These are phyloP conservation scores for Alternaria arbusti DNA, from an alignment of 2,329 filamentous ascomycete species.

Conservation along the genomic window DNA sequence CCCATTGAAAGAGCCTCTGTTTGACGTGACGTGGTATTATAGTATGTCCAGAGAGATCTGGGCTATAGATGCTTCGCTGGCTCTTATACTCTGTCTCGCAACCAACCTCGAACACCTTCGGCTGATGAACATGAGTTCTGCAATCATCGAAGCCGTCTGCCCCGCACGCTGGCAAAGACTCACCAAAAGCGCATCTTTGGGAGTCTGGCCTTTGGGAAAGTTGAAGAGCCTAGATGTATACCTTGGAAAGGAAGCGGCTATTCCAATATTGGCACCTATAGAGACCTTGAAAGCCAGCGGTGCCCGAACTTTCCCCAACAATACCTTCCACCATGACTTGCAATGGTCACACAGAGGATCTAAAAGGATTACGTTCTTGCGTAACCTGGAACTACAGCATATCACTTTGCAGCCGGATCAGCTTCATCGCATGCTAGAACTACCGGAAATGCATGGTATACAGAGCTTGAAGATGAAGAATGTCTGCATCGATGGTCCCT, in stretches of 20 bases:
- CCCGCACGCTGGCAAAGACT: not conserved
- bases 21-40: too few species aligned
- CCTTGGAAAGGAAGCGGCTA: accelerated
- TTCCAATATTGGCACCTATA: not conserved
- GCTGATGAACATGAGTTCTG: too few species aligned
- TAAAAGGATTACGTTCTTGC: not conserved
- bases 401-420: not conserved
- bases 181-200: not conserved
- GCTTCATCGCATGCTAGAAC: not conserved
- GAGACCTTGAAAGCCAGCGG: not conserved
- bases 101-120: too few species aligned
- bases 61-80: too few species aligned
- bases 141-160: too few species aligned
- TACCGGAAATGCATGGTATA: not conserved
- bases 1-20: too few species aligned
- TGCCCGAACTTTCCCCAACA: too few species aligned
- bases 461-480: not conserved
- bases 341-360: not conserved
- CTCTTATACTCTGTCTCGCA: too few species aligned
- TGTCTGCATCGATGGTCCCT: too few species aligned
- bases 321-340: not conserved
- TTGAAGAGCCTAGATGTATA: not conserved
- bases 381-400: not conserved
- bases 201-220: not conserved
- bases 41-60: too few species aligned